These are phyloP conservation scores for Paecilomyces formosus DNA, from an alignment of 2,329 filamentous ascomycete genomes.

Conservation along the genomic window DNA sequence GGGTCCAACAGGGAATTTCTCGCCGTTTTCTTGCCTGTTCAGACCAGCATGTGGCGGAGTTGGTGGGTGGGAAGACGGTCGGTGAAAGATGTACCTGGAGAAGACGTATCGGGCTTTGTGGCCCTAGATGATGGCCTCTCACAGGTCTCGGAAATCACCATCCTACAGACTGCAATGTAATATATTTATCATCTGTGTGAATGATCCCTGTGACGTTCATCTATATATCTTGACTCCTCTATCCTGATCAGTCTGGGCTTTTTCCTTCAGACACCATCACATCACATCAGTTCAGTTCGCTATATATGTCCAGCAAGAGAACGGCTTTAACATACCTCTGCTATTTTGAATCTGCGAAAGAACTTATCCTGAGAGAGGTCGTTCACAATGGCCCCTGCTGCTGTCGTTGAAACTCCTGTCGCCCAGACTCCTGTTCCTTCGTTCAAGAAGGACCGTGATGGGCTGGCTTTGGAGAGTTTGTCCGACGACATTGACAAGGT, in stretches of 20 bases:
- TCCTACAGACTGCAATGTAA: background rate
- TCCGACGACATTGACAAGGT: constrained; percentile 55
- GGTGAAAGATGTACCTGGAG: background rate
- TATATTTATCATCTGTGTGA: background rate
- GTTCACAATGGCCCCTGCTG: background rate
- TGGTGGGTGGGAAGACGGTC: background rate
- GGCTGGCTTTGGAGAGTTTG: constrained; percentile 50
- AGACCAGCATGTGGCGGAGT: background rate
- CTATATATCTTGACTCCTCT: background rate
- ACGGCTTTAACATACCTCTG: background rate
- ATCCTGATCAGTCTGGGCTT: background rate
- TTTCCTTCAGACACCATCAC: background rate
- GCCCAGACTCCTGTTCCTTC: constrained; percentile 7
- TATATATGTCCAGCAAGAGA: background rate
- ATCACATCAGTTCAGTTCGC: background rate
- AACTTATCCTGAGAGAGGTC: background rate
- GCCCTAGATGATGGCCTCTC: background rate
- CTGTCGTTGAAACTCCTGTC: background rate
- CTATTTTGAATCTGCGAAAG: background rate
- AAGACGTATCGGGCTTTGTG: background rate
- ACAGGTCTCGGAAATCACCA: background rate
- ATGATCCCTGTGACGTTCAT: background rate
- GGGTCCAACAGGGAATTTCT: background rate
- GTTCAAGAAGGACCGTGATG: constrained; percentile 42
- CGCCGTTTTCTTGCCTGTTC: background rate